Evolutionary conservation across 139 green algal genomes (phyloP), one percentile per base, ranked within the genome.

Genomic region (Chlorella sp.): DNA sequence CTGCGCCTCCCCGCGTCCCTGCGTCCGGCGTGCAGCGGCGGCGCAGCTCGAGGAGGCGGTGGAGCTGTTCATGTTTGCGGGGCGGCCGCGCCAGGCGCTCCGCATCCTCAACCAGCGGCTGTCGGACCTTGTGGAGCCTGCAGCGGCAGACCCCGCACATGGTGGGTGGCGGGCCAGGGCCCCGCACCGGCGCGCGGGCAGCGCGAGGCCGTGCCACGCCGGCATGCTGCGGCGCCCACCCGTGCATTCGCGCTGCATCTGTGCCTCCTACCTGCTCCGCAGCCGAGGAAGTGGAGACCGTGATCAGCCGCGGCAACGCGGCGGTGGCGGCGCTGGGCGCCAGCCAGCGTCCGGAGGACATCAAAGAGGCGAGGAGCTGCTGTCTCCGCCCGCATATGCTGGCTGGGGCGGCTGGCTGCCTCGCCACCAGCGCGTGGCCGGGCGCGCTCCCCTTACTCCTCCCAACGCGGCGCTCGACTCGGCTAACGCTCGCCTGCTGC

Each of bases 1-100:
- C 41, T 46, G 8, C 29, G n/a, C 42, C 29, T 43, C 42, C 29
- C 62, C 65, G 31, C 5, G 43, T 8, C 42, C 42, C 43, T 40
- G 11, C 42, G 12, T 43, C 40, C 63, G 25, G 2, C 33, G n/a
- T n/a, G n/a, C n/a, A n/a, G n/a, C n/a, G n/a, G n/a, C 77, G 33
- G 71, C 65, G 27, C 89, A 93, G 87, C 66, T 89, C 76, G 86
- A 88, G 81, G 85, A 92, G 78, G 91, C 91, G 15, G 76, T 92
- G 51, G 92, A 96, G 90, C 87, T 97, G 71, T 96, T 91, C 89
- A 90, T 96, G 73, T 87, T 88, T 35, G 90, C 90, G 23, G 82
- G 87, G 43, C 83, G 86, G 31, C 88, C 92, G 1, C 61, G 70
- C 31, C 63, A 80, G 36, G 90, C 90, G 35, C 85, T 95, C 67